phyloP scores from a whole-genome alignment of 495 filamentous ascomycete genomes.

The Haplographium delicatum region DNA sequence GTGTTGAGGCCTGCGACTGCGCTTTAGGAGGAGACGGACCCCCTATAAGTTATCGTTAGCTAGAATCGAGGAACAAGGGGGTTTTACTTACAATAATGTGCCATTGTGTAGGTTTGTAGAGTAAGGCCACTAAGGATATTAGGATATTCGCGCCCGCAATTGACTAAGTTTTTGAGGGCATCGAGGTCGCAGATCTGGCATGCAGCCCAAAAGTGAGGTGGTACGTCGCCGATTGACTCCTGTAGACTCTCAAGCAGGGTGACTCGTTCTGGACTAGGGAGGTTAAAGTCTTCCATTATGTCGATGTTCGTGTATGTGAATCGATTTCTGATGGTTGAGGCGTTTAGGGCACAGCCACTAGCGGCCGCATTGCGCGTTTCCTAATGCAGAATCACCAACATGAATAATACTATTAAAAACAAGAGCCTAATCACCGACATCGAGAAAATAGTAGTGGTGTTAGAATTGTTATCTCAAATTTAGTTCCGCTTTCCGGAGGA shows the following conservation, averaged over 20 bases:
- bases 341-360: too few species aligned
- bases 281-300: too few species aligned
- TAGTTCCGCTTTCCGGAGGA: constrained; percentile 1
- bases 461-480: too few species aligned
- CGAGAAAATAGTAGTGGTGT: too few species aligned
- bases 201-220: constrained; percentile 20
- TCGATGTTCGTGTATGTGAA: too few species aligned
- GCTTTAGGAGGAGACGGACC: background rate
- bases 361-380: too few species aligned
- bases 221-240: constrained; percentile 6
- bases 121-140: background rate
- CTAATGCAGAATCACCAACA: too few species aligned
- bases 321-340: too few species aligned
- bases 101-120: constrained; percentile 11
- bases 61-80: constrained; percentile 7
- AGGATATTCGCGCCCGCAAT: background rate
- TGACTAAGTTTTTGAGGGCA: constrained; percentile 4
- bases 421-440: too few species aligned
- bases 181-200: constrained; percentile 19
- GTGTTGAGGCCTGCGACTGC: constrained; percentile 1
- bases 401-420: background rate
- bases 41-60: constrained; percentile 4
- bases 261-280: too few species aligned
- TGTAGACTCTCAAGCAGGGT: constrained; percentile 15
- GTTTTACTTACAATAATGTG: constrained; percentile 12